Conservation (phyloP, 2,329 filamentous ascomycete genomes). For the Hawksworthiomyces lignivorus region DNA sequence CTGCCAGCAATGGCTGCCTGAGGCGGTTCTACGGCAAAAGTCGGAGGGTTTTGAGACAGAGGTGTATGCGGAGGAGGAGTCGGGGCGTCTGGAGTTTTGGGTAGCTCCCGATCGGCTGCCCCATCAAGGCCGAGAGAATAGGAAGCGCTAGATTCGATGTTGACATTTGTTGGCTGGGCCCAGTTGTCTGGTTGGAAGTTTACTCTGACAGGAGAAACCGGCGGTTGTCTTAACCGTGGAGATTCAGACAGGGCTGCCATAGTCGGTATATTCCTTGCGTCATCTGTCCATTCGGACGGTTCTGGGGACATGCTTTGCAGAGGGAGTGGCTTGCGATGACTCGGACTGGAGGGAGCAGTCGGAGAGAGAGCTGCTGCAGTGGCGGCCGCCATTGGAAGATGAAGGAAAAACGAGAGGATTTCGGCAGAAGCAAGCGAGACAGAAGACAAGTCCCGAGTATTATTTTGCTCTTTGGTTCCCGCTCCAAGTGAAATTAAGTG, state of each 20-base stretch:
- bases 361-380: slow-evolving; percentile 19
- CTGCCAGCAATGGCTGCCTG: background rate
- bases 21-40: background rate
- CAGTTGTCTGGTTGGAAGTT: slow-evolving; percentile 47
- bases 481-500: background rate
- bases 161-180: slow-evolving; percentile 43
- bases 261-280: slow-evolving; percentile 23
- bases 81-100: slow-evolving; percentile 27
- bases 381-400: slow-evolving; percentile 25
- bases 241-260: slow-evolving; percentile 23
- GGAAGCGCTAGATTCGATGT: slow-evolving; percentile 34
- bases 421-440: background rate
- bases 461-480: background rate
- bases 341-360: slow-evolving; percentile 20
- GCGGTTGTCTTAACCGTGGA: slow-evolving; percentile 41
- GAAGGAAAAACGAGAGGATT: background rate
- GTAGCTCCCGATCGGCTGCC: slow-evolving; percentile 21
- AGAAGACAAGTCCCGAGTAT: too few relatives aligned
- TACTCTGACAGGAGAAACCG: slow-evolving; percentile 48
- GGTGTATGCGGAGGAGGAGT: slow-evolving; percentile 31
- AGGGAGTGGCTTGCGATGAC: slow-evolving; percentile 29
- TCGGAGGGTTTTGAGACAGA: slow-evolving; percentile 12
- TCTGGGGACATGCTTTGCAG: slow-evolving; percentile 23
- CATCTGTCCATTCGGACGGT: slow-evolving; percentile 25
- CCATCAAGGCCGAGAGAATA: slow-evolving; percentile 10